A percentile compares a stretch with the other conserved stretches of the same genome.
These are phyloP conservation scores for Casuarina equisetifolia DNA, from an alignment of 306 rosid genomes.

Conservation along the genomic window DNA sequence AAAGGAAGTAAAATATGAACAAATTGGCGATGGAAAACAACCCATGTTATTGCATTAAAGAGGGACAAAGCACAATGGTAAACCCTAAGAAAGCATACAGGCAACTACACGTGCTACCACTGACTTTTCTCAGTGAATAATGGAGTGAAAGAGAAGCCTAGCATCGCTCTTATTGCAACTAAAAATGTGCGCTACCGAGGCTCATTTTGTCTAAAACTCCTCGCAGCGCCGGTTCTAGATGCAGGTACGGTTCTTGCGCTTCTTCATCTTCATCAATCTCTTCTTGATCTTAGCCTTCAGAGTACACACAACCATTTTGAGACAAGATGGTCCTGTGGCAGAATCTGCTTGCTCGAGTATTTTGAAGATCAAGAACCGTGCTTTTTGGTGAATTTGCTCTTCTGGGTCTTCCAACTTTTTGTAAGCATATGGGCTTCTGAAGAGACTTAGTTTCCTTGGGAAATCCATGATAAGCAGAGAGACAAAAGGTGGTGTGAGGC, in stretches of 20 bases:
- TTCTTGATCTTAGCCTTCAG: constrained; percentile 69
- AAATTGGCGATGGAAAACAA: background rate
- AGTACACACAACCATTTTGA: constrained; percentile 57
- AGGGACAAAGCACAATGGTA: no score
- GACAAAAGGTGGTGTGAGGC: background rate
- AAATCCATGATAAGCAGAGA: background rate
- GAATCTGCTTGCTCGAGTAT: constrained; percentile 54
- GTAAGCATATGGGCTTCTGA: constrained; percentile 35
- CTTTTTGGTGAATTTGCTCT: constrained; percentile 54
- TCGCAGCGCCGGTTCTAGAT: constrained; percentile 38
- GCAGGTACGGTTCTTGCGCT: constrained; percentile 34
- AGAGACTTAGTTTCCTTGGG: constrained; percentile 33
- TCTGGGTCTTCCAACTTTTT: constrained; percentile 73
- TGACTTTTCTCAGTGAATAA: no score
- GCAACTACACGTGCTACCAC: no score
- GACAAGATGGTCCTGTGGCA: constrained; percentile 34
- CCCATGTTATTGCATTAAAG: no score
- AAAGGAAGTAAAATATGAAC: background rate
- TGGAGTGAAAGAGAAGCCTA: no score
- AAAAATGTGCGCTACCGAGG: no score
- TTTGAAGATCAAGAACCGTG: constrained; percentile 80
- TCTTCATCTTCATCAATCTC: constrained; percentile 62
- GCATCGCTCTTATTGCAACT: no score
- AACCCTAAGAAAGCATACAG: no score
- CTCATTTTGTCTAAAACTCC: no score